A percentile compares a stretch with the other conserved stretches of the same genome.
Conservation (phyloP, 2,329 filamentous ascomycete species). For the Paecilomyces sp. region DNA sequence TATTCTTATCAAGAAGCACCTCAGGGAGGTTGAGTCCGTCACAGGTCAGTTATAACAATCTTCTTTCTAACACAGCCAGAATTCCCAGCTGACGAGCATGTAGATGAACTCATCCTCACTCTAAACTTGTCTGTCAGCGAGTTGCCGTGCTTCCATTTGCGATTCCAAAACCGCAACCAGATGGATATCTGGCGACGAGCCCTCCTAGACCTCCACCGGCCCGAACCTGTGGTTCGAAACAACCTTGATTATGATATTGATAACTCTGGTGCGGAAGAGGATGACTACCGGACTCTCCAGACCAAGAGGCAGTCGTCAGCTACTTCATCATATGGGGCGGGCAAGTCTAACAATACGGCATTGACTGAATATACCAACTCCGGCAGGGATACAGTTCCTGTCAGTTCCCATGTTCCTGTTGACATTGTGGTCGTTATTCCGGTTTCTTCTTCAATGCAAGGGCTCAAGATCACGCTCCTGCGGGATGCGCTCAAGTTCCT, state of each 20-base stretch:
- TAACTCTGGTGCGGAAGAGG: conserved; percentile 77
- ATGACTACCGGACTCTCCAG: conserved; percentile 61
- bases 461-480: conserved; percentile 93
- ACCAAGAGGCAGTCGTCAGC: conserved; percentile 71
- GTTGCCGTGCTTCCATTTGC: conserved; percentile 86
- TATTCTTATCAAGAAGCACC: conserved; percentile 95
- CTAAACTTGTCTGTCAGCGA: conserved; percentile 86
- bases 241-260: conserved; percentile 75
- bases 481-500: conserved; percentile 89
- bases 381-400: conserved; percentile 36
- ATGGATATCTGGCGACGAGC: conserved; percentile 87
- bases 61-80: neutral
- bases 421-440: conserved; percentile 96
- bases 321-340: conserved; percentile 73
- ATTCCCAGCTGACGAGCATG: neutral
- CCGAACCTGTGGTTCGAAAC: conserved; percentile 55
- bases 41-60: conserved; percentile 27
- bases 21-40: conserved; percentile 74
- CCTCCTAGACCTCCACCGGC: conserved; percentile 71
- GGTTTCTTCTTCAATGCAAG: conserved; percentile 97
- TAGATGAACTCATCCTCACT: conserved; percentile 77
- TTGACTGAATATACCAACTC: conserved; percentile 86
- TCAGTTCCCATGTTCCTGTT: conserved; percentile 75
- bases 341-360: conserved; percentile 76
- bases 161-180: conserved; percentile 71